Conservation (phyloP, 2,329 filamentous ascomycete genomes). For the Aspergillus sp. region DNA sequence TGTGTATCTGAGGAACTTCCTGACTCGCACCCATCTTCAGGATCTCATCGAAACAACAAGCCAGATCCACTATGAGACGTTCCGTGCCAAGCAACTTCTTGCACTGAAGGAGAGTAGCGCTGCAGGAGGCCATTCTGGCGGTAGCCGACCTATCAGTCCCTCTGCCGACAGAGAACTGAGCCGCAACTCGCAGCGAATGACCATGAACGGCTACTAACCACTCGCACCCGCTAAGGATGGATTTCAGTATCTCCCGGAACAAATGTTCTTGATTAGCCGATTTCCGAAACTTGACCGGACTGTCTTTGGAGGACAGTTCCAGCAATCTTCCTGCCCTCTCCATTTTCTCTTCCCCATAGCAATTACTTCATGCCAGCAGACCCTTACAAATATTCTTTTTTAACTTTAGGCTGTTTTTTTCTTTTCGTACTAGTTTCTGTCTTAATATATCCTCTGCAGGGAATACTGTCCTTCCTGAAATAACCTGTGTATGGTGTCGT, state of each 20-base stretch:
- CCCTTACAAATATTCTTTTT: conserved; percentile 41
- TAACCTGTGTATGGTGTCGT: conserved; percentile 24
- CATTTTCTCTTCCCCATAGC: conserved; percentile 21
- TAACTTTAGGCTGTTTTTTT: conserved; percentile 24
- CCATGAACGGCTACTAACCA: conserved; percentile 94
- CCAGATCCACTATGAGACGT: conserved; percentile 99
- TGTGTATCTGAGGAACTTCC: conserved; percentile 96
- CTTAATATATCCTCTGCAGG: conserved; percentile 17
- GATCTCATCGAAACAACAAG: conserved; percentile 99
- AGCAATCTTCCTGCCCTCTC: conserved; percentile 19
- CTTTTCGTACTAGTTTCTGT: conserved; percentile 21
- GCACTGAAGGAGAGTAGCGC: conserved; percentile 98
- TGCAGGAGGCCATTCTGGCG: conserved; percentile 64
- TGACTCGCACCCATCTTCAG: conserved; percentile 96
- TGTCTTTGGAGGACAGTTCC: conserved; percentile 5
- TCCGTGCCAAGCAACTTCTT: conserved; percentile 98
- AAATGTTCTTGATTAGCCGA: conserved; percentile 17
- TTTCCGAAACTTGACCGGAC: conserved; percentile 15
- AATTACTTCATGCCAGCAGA: conserved; percentile 32
- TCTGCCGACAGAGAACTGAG: conserved; percentile 93
- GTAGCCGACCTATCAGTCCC: conserved; percentile 91
- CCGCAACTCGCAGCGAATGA: conserved; percentile 94
- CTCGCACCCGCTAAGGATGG: conserved; percentile 9
- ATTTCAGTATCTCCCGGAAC: conserved; percentile 19
- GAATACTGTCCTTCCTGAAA: conserved; percentile 25